Base-by-base conservation (phyloP, 1,284 basidiomycete genomes). In the Sutorius eximius region DNA sequence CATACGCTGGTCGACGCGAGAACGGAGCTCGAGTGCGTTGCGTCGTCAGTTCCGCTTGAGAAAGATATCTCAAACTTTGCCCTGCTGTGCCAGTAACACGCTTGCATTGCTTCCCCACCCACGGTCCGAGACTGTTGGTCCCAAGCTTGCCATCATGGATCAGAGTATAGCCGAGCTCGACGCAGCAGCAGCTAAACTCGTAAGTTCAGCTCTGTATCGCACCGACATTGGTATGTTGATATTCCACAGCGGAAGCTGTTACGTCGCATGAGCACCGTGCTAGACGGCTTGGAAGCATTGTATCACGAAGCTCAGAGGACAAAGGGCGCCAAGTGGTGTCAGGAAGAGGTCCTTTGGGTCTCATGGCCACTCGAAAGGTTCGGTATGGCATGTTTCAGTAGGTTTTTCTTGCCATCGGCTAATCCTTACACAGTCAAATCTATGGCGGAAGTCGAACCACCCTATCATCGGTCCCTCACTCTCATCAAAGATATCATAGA, bases 291-390 rank as follows among this genome's bases (percentile, higher is more conserved):
- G 46, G 89, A 92, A 57, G 66, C 70, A 2, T 63, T 89, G 4
- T 71, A 90, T 10, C 72, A 79, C 36, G 89, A 91, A 49, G 87
- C 87, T 4, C 78, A 83, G 61, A 86, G 81, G 65, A 71, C 74
- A 15, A 90, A 87, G 65, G 89, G 89, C 0, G 83, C 80, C 74
- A 72, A 74, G 58, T 91, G 86, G 82, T 83, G 82, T 2, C 70
- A 74, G 6, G 75, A 82, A 56, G 86, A 90, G 56, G 82, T 86
- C 0, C 73, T 92, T 42, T 91, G 89, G 89, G 74, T 81, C 27
- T 90, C 89, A 12, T 92, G 90, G 89, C 76, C 89, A 1, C 69
- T 92, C 27, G 85, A 88, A 61, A 85, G 81, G 68, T 90, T 91
- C 56, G 87, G 89, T 87, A 60, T 62, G 66, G 33, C 33, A 37